A percentile compares a stretch with the other conserved stretches of the same genome.
Evolutionary conservation across 164 flowering plant genomes (phyloP).

Genomic region (Umbilicus rupestris): DNA sequence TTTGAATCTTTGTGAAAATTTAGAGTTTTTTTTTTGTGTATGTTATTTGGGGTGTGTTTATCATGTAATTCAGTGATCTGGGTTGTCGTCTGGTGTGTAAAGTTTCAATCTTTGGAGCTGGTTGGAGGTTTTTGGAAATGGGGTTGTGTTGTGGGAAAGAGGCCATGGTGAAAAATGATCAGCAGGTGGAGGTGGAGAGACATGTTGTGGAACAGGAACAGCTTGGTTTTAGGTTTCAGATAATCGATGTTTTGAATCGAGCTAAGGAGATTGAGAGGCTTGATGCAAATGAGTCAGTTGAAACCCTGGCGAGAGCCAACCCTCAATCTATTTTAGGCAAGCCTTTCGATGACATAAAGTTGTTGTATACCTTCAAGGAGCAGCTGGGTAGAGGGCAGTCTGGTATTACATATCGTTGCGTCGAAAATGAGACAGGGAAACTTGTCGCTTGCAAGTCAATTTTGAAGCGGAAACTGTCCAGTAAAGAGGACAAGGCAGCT

Average conservation of each 20-base stretch:
- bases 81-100: neutral
- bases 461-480: conserved; percentile 3
- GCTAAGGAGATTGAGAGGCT: no score
- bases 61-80: neutral
- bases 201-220: neutral
- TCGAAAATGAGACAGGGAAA: neutral
- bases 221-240: conserved; percentile 2
- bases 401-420: neutral
- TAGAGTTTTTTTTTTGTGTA: neutral
- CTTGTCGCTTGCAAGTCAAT: neutral
- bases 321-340: neutral
- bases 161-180: neutral
- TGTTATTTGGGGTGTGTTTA: neutral
- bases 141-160: conserved; percentile 7
- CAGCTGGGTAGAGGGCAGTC: neutral
- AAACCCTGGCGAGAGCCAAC: neutral
- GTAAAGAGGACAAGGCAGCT: neutral
- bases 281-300: neutral
- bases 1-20: neutral
- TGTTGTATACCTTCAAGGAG: conserved; percentile 1
- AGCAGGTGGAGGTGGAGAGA: neutral
- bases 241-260: neutral
- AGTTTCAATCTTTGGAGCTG: neutral
- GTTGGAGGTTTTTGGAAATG: neutral
- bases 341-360: neutral